phyloP scores from a whole-genome alignment of 352 stramenopile genomes.

The Globisporangium ultimum region DNA sequence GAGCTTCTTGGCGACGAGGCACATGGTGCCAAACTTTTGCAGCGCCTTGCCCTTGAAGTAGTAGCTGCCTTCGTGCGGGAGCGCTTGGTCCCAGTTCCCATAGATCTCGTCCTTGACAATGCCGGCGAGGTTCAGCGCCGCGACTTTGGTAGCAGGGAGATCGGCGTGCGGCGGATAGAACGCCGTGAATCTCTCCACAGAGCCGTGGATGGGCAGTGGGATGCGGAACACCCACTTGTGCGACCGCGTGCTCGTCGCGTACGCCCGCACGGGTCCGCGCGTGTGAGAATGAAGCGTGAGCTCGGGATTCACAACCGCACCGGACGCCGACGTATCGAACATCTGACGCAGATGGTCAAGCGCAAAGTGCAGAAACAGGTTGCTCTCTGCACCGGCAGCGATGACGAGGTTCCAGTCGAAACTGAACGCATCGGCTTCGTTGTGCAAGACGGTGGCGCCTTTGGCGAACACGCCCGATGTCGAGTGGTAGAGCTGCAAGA shows the following conservation, averaged over 20 bases:
- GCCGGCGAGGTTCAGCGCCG: conserved; percentile 30
- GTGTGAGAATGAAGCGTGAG: conserved; percentile 74
- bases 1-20: conserved; percentile 60
- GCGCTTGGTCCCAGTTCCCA: conserved; percentile 44
- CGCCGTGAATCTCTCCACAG: conserved; percentile 39
- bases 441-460: conserved; percentile 14
- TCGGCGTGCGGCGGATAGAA: conserved; percentile 44
- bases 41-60: conserved; percentile 84
- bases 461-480: conserved; percentile 53
- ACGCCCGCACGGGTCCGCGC: conserved; percentile 61
- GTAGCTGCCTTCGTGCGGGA: conserved; percentile 69
- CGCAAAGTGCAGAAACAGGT: conserved; percentile 63
- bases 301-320: conserved; percentile 30
- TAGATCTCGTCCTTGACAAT: conserved; percentile 64
- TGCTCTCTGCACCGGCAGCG: not conserved
- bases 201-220: conserved; percentile 28
- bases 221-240: conserved; percentile 53
- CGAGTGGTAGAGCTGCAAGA: conserved; percentile 58
- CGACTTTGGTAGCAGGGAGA: conserved; percentile 31
- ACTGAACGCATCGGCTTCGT: conserved; percentile 40
- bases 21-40: conserved; percentile 80
- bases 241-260: conserved; percentile 17
- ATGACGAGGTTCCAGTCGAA: conserved; percentile 55
- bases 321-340: conserved; percentile 37
- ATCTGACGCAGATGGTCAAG: conserved; percentile 57